Conservation (phyloP, 345 rosid species). For the Dipteronia dyeriana region DNA sequence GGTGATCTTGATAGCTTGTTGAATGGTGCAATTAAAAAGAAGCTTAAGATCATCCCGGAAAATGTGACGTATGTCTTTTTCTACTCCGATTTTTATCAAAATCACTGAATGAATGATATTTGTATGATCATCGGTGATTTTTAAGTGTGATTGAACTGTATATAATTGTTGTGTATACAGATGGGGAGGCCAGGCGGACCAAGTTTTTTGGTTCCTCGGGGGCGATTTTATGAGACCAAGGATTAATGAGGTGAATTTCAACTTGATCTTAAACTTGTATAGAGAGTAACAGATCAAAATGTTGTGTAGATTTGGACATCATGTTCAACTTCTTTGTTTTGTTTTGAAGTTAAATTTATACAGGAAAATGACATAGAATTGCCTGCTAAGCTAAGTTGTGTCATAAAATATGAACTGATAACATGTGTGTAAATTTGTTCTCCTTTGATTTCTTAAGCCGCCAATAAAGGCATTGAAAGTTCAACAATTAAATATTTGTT, state of each 20-base stretch:
- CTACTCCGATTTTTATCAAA: too few relatives aligned
- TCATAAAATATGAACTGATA: not conserved
- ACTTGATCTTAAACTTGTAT: not conserved
- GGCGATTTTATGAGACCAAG: constrained; percentile 88
- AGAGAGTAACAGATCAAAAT: not conserved
- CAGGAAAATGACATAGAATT: not conserved
- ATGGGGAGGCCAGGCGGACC: constrained; percentile 72
- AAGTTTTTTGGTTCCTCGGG: constrained; percentile 48
- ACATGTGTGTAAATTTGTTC: not conserved
- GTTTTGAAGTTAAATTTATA: not conserved
- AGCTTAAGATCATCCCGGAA: constrained; percentile 77
- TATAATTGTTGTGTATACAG: constrained; percentile 33
- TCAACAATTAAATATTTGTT: not conserved
- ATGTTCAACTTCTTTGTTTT: not conserved
- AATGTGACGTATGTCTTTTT: constrained; percentile 47
- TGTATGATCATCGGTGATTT: not conserved
- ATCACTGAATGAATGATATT: too few relatives aligned
- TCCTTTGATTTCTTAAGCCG: not conserved
- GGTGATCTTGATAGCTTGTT: constrained; percentile 49
- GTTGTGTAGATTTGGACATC: not conserved
- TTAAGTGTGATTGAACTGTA: not conserved
- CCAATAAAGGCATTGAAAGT: not conserved
- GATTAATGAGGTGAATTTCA: constrained; percentile 53
- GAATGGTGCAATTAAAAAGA: constrained; percentile 67
- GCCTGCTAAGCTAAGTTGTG: not conserved